Conservation (phyloP, 306 rosid genomes). For the Pterocarpus macrocarpus region DNA sequence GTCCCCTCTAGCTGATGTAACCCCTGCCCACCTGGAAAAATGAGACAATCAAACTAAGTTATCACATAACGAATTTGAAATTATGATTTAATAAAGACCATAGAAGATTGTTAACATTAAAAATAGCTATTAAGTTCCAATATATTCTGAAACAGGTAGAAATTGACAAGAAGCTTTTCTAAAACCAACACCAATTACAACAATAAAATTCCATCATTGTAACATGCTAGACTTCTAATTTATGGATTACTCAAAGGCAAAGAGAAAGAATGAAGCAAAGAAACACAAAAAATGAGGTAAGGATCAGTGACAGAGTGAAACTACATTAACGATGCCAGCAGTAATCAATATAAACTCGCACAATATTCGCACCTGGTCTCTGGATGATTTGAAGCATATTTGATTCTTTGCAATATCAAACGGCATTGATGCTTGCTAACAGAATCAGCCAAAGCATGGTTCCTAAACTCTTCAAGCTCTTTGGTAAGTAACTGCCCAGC, state of each 20-base stretch:
- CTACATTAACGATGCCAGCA: constrained; percentile 25
- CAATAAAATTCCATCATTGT: background rate
- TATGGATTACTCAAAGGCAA: constrained; percentile 4
- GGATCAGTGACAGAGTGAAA: background rate
- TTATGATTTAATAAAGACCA: constrained; percentile 22
- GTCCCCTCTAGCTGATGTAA: constrained; percentile 95
- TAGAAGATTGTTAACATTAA: constrained; percentile 23
- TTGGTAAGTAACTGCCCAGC: constrained; percentile 88
- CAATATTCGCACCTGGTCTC: constrained; percentile 70
- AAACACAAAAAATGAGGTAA: constrained; percentile 10
- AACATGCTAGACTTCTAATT: background rate
- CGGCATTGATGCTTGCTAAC: constrained; percentile 98
- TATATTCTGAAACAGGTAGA: constrained; percentile 4
- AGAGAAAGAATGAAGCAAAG: constrained; percentile 19
- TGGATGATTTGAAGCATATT: constrained; percentile 79
- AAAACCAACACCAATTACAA: constrained; percentile 9
- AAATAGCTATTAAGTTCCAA: constrained; percentile 28
- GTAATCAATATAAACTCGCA: constrained; percentile 33
- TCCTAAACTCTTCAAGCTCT: constrained; percentile 97
- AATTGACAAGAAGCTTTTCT: constrained; percentile 26
- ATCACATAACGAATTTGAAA: constrained; percentile 23
- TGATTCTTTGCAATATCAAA: constrained; percentile 91
- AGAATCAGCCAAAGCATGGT: constrained; percentile 78
- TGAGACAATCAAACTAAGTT: constrained; percentile 23
- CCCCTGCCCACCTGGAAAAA: constrained; percentile 88